Conservation (phyloP, 331 rosid species). For the Telfairia occidentalis region DNA sequence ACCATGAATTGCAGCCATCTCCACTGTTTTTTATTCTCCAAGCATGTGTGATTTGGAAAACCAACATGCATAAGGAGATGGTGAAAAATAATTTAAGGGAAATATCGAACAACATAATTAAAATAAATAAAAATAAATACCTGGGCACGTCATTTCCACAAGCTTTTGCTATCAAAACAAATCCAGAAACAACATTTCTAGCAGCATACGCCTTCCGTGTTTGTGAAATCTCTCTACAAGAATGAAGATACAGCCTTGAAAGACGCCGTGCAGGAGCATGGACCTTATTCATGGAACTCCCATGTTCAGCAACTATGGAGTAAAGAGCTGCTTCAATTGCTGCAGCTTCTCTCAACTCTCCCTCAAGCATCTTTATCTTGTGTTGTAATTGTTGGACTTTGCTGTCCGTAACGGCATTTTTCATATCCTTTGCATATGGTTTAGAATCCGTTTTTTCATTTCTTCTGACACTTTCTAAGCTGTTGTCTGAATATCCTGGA, state of each 20-base stretch:
- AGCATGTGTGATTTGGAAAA: neutral
- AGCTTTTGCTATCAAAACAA: conserved; percentile 86
- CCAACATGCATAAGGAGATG: neutral
- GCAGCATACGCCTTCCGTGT: conserved; percentile 73
- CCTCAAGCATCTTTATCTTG: conserved; percentile 80
- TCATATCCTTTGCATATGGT: conserved; percentile 61
- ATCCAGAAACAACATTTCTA: conserved; percentile 81
- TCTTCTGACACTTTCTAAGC: conserved; percentile 33
- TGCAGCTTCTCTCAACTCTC: conserved; percentile 93
- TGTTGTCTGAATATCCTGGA: conserved; percentile 39
- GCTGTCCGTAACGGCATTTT: conserved; percentile 44
- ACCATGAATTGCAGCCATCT: neutral
- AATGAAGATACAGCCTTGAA: conserved; percentile 81
- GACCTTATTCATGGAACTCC: conserved; percentile 92
- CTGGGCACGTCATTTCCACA: conserved; percentile 99
- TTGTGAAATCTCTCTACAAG: conserved; percentile 49
- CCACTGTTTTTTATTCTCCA: neutral
- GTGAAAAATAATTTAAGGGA: neutral
- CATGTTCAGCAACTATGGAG: conserved; percentile 91
- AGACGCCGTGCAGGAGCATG: conserved; percentile 98
- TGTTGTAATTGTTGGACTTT: conserved; percentile 59
- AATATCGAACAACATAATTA: conserved; percentile 4
- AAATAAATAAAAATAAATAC: conserved; percentile 21
- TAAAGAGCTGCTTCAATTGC: conserved; percentile 82
- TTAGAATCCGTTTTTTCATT: conserved; percentile 54